phyloP scores from a whole-genome alignment of 23 red algal genomes.

The Gracilaria caudata region DNA sequence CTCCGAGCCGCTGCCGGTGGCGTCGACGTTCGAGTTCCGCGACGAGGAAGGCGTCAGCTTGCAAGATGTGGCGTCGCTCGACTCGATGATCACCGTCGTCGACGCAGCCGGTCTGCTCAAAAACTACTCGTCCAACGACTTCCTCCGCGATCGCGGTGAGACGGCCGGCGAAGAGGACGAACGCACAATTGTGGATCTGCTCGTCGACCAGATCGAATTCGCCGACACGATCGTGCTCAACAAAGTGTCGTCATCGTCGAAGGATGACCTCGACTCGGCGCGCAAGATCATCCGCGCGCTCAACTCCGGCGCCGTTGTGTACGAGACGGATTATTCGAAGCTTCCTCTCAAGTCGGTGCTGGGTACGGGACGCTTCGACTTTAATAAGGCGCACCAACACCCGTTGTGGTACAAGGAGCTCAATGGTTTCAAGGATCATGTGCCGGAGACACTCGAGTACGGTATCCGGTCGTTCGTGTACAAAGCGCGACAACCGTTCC shows the following conservation, averaged over 20 bases:
- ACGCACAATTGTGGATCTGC: constrained; percentile 34
- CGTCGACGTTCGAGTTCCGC: constrained; percentile 64
- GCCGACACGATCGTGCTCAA: constrained; percentile 67
- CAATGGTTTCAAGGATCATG: constrained; percentile 35
- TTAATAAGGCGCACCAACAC: constrained; percentile 14
- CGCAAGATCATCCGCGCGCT: constrained; percentile 39
- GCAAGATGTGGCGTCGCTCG: constrained; percentile 58
- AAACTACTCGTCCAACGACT: constrained; percentile 49
- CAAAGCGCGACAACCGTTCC: constrained; percentile 50
- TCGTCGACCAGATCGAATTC: constrained; percentile 78
- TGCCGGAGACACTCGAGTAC: constrained; percentile 43
- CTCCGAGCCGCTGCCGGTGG: constrained; percentile 68
- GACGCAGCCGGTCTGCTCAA: constrained; percentile 51
- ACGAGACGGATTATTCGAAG: constrained; percentile 20
- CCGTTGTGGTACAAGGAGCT: constrained; percentile 31
- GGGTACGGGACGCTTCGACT: constrained; percentile 12
- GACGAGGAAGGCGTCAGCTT: constrained; percentile 40
- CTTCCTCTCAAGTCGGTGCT: constrained; percentile 21
- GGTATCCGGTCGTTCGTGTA: constrained; percentile 66
- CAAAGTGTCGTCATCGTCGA: constrained; percentile 36
- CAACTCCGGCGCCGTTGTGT: constrained; percentile 41
- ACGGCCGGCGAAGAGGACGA: constrained; percentile 26
- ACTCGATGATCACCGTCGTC: constrained; percentile 78
- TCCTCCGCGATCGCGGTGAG: constrained; percentile 25
- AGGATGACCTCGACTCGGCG: constrained; percentile 62